These are phyloP conservation scores for Galeopsis tetrahit DNA, from an alignment of 257 asterid genomes.

Conservation along the genomic window DNA sequence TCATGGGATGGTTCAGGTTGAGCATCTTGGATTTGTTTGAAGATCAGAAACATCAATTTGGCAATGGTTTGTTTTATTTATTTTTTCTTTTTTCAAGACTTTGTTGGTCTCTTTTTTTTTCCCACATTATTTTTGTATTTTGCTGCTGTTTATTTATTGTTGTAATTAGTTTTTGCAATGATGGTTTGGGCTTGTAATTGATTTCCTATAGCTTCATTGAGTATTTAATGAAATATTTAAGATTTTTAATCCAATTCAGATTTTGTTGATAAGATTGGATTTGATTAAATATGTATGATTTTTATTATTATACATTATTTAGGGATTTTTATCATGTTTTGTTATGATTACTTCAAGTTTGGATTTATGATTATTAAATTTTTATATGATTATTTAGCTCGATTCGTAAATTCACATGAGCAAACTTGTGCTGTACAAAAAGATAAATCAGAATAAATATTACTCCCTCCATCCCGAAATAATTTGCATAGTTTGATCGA, in stretches of 20 bases:
- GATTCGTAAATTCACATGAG: too few species aligned
- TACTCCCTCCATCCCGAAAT: too few species aligned
- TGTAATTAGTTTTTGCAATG: constrained; percentile 28
- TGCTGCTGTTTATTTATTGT: neutral
- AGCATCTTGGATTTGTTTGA: constrained; percentile 27
- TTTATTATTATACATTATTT: too few species aligned
- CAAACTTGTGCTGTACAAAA: too few species aligned
- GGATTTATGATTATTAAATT: too few species aligned
- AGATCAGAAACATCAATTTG: constrained; percentile 29
- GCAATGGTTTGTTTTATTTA: neutral
- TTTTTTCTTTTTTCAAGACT: constrained; percentile 10
- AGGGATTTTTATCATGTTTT: too few species aligned
- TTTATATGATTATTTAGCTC: too few species aligned
- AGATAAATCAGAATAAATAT: too few species aligned
- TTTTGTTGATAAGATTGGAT: too few species aligned
- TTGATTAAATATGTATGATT: too few species aligned
- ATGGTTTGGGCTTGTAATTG: constrained; percentile 28
- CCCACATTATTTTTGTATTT: neutral
- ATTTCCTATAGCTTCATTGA: constrained; percentile 7
- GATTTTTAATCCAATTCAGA: neutral
- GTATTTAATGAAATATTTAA: constrained; percentile 2
- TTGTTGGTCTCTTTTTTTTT: neutral
- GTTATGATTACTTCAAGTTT: too few species aligned
- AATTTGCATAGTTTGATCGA: too few species aligned
- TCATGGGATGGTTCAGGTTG: neutral